phyloP scores from a whole-genome alignment of 2,329 filamentous ascomycete genomes.

The Colletotrichum salicis region DNA sequence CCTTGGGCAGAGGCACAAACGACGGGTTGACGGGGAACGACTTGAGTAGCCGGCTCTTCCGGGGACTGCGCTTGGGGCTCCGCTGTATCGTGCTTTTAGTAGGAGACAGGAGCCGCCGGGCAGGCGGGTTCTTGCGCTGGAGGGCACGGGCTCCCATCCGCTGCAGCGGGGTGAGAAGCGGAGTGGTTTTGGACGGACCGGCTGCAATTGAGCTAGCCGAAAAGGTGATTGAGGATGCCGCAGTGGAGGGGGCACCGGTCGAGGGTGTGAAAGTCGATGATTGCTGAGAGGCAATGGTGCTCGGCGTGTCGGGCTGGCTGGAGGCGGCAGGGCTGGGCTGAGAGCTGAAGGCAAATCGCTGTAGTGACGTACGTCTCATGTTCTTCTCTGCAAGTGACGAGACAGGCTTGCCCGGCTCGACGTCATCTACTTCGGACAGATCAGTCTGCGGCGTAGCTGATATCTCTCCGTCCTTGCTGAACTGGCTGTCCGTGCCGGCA shows the following conservation, averaged over 20 bases:
- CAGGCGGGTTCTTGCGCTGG: constrained; percentile 40
- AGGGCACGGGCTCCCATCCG: constrained; percentile 62
- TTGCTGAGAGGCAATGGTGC: constrained; percentile 45
- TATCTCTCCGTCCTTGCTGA: constrained; percentile 30
- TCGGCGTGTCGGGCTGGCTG: constrained; percentile 43
- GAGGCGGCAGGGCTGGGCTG: constrained; percentile 18
- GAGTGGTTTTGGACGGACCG: constrained; percentile 54
- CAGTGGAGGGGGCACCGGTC: constrained; percentile 50
- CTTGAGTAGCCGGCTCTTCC: constrained; percentile 37
- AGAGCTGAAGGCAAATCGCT: constrained; percentile 41
- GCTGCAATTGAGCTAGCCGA: constrained; percentile 41
- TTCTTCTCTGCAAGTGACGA: not conserved
- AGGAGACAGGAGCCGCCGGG: constrained; percentile 39
- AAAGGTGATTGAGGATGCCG: constrained; percentile 55
- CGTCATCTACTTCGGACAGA: constrained; percentile 17
- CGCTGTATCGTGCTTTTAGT: constrained; percentile 35
- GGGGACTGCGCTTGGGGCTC: constrained; percentile 37
- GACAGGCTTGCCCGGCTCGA: not conserved
- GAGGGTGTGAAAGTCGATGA: constrained; percentile 43
- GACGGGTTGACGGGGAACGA: constrained; percentile 61
- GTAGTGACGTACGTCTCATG: constrained; percentile 34
- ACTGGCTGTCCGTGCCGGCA: constrained; percentile 30
- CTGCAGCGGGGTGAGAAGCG: constrained; percentile 63
- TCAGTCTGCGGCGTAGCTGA: constrained; percentile 23
- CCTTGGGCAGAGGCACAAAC: constrained; percentile 65